phyloP scores from a whole-genome alignment of 139 green algal species.

The Chlorella sp. region DNA sequence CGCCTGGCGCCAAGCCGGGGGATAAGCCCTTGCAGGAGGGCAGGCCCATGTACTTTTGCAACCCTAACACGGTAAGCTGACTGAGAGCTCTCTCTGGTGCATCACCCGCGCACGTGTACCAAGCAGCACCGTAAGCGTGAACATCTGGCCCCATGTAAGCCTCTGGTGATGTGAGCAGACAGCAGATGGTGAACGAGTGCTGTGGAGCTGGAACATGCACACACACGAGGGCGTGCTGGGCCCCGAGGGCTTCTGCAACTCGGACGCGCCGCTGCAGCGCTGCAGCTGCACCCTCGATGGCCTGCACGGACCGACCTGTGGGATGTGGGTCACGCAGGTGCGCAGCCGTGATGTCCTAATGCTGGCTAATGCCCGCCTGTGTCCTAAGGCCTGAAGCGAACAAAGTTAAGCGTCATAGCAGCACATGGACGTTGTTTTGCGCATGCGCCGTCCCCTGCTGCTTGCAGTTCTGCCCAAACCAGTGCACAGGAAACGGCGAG shows the following conservation, averaged over 20 bases:
- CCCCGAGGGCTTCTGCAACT: constrained; percentile 42
- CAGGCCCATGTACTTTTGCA: constrained; percentile 27
- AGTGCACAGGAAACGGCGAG: constrained; percentile 45
- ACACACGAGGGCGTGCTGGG: constrained; percentile 30
- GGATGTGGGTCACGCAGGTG: background rate
- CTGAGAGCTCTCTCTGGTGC: too few relatives aligned
- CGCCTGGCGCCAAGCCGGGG: constrained; percentile 1
- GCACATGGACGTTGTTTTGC: too few relatives aligned
- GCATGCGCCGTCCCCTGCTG: too few relatives aligned
- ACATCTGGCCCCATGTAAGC: too few relatives aligned
- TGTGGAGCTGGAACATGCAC: constrained; percentile 12
- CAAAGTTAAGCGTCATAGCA: too few relatives aligned
- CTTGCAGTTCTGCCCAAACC: constrained; percentile 35
- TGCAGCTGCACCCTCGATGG: constrained; percentile 8
- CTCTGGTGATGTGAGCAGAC: too few relatives aligned
- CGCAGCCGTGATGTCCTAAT: too few relatives aligned
- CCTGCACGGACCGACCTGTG: background rate
- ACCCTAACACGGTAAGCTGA: constrained; percentile 7
- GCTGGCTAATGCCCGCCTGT: too few relatives aligned
- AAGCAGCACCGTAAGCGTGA: too few relatives aligned
- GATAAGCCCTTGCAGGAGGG: constrained; percentile 7
- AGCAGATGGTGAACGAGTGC: constrained; percentile 1
- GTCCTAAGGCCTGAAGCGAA: too few relatives aligned
- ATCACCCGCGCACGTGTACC: too few relatives aligned
- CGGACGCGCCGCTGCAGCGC: constrained; percentile 10